Conservation (phyloP, 495 filamentous ascomycete genomes). For the Parmelia sp. region DNA sequence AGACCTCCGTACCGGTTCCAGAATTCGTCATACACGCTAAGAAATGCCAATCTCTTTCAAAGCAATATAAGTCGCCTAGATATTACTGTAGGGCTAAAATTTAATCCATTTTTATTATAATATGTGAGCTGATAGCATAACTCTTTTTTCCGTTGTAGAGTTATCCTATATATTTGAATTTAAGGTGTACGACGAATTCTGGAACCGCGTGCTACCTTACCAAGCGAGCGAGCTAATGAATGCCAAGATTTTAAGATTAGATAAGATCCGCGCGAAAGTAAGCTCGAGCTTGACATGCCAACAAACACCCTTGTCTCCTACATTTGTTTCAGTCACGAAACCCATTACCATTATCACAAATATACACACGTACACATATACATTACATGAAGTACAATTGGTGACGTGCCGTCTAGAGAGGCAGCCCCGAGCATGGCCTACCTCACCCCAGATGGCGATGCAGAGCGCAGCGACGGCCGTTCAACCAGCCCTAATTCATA, state of each 20-base stretch:
- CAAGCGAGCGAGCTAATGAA: background rate
- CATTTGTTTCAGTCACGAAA: background rate
- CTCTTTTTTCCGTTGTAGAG: background rate
- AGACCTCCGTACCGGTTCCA: no score
- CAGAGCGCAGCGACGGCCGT: slow-evolving; percentile 31
- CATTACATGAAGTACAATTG: background rate
- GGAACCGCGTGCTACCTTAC: no score
- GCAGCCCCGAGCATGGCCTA: slow-evolving; percentile 26
- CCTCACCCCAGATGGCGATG: slow-evolving; percentile 33
- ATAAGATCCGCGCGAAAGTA: background rate
- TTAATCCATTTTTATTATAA: no score
- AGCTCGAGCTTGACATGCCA: background rate
- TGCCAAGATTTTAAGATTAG: background rate
- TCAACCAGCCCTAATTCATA: slow-evolving; percentile 35
- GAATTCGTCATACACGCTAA: no score
- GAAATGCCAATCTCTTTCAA: no score
- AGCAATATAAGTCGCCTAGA: no score
- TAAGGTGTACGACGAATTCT: background rate
- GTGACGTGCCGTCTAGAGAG: background rate
- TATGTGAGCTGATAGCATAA: no score
- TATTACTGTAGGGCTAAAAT: no score
- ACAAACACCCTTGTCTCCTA: background rate
- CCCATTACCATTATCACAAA: background rate
- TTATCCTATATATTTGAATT: background rate
- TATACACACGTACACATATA: background rate